Evolutionary conservation across 768 basidiomycete species (phyloP).

Genomic region (Boletus sensibilis): DNA sequence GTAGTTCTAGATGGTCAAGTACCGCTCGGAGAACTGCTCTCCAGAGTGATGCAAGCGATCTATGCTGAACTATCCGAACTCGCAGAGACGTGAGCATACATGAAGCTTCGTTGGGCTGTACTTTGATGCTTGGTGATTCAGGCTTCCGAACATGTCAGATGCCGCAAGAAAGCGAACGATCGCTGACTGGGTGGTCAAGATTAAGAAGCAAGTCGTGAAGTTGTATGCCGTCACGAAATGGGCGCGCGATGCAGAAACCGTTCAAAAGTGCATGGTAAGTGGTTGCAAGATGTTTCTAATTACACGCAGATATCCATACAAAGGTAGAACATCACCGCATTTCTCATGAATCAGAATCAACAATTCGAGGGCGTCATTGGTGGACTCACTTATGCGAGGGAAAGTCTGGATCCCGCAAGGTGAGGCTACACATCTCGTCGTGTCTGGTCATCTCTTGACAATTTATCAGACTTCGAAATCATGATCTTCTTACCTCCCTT

Average conservation of each 20-base stretch:
- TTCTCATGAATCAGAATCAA: slow-evolving; percentile 80
- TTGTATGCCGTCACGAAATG: slow-evolving; percentile 85
- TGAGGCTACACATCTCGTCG: slow-evolving; percentile 29
- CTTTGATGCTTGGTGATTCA: slow-evolving; percentile 25
- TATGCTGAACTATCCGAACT: slow-evolving; percentile 82
- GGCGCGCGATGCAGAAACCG: slow-evolving; percentile 79
- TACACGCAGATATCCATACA: background rate
- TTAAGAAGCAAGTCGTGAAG: slow-evolving; percentile 87
- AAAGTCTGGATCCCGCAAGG: slow-evolving; percentile 78
- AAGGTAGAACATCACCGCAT: slow-evolving; percentile 78
- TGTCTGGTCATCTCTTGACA: background rate
- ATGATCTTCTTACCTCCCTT: slow-evolving; percentile 88
- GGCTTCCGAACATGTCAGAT: slow-evolving; percentile 83
- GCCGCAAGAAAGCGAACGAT: slow-evolving; percentile 73
- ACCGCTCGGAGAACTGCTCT: slow-evolving; percentile 68
- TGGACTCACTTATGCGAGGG: slow-evolving; percentile 62
- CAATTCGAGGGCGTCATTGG: slow-evolving; percentile 74
- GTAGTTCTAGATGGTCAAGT: slow-evolving; percentile 72
- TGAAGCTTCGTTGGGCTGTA: background rate
- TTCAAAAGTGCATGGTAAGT: slow-evolving; percentile 83
- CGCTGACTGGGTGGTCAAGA: slow-evolving; percentile 89
- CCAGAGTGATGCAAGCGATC: slow-evolving; percentile 72
- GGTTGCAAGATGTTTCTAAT: background rate
- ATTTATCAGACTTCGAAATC: slow-evolving; percentile 74
- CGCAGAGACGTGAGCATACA: slow-evolving; percentile 72